Percentiles rank a stretch among this genome's conserved stretches.
Evolutionary conservation across 805 yeast genomes (phyloP).

Genomic region (Starmerella davenportii): DNA sequence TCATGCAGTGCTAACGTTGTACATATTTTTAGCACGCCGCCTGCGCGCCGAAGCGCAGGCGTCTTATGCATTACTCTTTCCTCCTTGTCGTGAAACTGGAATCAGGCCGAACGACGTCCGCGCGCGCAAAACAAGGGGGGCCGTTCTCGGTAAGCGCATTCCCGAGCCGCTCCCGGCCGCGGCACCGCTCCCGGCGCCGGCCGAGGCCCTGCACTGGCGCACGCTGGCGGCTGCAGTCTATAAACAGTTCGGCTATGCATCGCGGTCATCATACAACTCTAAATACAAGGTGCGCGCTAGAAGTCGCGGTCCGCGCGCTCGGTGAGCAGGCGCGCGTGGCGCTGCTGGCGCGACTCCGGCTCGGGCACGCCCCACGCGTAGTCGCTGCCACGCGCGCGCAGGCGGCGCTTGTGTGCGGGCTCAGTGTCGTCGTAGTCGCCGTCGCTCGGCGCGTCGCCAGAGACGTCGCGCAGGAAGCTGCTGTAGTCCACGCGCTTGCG

Average conservation of each 20-base stretch:
- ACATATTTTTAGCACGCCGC: no score
- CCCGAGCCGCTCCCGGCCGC: no score
- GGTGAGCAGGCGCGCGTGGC: conserved; percentile 13
- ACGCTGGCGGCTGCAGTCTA: no score
- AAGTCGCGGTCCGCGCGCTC: conserved; percentile 4
- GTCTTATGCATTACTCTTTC: no score
- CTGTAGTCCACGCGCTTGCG: conserved; percentile 10
- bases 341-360: conserved; percentile 14
- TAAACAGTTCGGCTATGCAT: no score
- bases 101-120: no score
- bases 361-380: conserved; percentile 12
- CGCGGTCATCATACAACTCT: conserved; percentile 15
- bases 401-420: conserved; percentile 3
- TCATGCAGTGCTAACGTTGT: conserved; percentile 11
- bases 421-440: conserved; percentile 6
- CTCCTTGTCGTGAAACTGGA: no score
- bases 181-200: no score
- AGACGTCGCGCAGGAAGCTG: conserved; percentile 6
- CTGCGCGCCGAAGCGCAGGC: no score
- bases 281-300: neutral
- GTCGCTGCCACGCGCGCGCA: conserved; percentile 8
- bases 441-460: conserved; percentile 3
- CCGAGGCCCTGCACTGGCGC: no score
- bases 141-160: no score
- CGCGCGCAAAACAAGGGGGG: no score